phyloP scores from a whole-genome alignment of 2,329 filamentous ascomycete genomes.

The Lasiodiplodia sp. region DNA sequence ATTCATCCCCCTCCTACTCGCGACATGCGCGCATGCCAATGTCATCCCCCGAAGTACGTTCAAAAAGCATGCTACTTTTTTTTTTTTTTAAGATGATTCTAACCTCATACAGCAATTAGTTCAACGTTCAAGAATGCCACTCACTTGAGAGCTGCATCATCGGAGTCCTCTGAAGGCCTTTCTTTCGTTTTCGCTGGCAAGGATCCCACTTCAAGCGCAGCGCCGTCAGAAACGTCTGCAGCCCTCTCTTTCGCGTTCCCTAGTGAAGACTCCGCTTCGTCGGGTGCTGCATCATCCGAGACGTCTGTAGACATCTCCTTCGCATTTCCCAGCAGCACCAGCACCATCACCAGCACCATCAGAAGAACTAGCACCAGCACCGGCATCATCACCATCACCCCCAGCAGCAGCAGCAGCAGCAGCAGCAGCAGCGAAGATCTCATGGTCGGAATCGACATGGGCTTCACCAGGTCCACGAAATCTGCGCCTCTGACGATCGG shows the following conservation, averaged over 20 bases:
- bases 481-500: not conserved
- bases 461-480: not conserved
- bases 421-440: not conserved
- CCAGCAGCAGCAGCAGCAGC: not conserved
- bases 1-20: not conserved
- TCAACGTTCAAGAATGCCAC: not conserved
- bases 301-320: not conserved
- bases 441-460: conserved; percentile 1
- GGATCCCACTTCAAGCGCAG: not conserved
- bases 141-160: not conserved
- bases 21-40: not conserved
- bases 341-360: not conserved
- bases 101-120: not conserved
- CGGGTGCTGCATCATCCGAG: not conserved
- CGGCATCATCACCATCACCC: no score
- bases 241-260: not conserved
- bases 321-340: not conserved
- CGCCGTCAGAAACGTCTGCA: not conserved
- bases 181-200: not conserved
- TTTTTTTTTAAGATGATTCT: not conserved
- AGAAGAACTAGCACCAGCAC: no score
- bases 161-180: not conserved
- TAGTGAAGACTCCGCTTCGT: not conserved
- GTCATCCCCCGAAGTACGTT: conserved; percentile 5
- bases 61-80: not conserved